phyloP scores from a whole-genome alignment of 1,284 basidiomycete species.

The Ustilago tritici region DNA sequence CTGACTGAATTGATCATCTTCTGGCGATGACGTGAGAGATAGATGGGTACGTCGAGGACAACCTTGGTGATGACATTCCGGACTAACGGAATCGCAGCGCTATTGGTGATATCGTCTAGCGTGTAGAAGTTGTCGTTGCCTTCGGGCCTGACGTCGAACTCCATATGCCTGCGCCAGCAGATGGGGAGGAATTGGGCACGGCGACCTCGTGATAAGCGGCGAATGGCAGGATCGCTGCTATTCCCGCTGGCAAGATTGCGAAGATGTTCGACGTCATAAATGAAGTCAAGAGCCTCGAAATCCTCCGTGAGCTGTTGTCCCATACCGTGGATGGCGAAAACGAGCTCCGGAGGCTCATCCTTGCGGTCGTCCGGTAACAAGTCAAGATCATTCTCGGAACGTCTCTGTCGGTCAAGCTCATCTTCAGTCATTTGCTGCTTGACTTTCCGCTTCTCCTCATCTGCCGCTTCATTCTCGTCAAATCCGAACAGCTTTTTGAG shows the following conservation, averaged over 20 bases:
- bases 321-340: slow-evolving; percentile 63
- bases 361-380: slow-evolving; percentile 46
- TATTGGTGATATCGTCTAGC: slow-evolving; percentile 68
- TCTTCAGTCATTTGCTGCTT: slow-evolving; percentile 58
- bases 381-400: slow-evolving; percentile 22
- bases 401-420: slow-evolving; percentile 36
- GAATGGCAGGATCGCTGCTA: slow-evolving; percentile 46
- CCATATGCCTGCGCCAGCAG: slow-evolving; percentile 73
- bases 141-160: slow-evolving; percentile 61
- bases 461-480: slow-evolving; percentile 44
- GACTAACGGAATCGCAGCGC: slow-evolving; percentile 54
- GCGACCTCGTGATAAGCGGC: slow-evolving; percentile 56
- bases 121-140: slow-evolving; percentile 71
- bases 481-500: slow-evolving; percentile 51
- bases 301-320: slow-evolving; percentile 63
- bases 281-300: slow-evolving; percentile 61
- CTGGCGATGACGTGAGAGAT: slow-evolving; percentile 71
- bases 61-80: slow-evolving; percentile 67
- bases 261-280: slow-evolving; percentile 62
- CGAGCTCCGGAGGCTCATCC: slow-evolving; percentile 61
- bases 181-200: slow-evolving; percentile 74
- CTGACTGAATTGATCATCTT: slow-evolving; percentile 72
- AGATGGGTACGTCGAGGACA: slow-evolving; percentile 72
- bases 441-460: slow-evolving; percentile 52
- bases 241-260: slow-evolving; percentile 49